Conservation (phyloP, 192 early-diverging fungal species). For the Coemansia sp. region DNA sequence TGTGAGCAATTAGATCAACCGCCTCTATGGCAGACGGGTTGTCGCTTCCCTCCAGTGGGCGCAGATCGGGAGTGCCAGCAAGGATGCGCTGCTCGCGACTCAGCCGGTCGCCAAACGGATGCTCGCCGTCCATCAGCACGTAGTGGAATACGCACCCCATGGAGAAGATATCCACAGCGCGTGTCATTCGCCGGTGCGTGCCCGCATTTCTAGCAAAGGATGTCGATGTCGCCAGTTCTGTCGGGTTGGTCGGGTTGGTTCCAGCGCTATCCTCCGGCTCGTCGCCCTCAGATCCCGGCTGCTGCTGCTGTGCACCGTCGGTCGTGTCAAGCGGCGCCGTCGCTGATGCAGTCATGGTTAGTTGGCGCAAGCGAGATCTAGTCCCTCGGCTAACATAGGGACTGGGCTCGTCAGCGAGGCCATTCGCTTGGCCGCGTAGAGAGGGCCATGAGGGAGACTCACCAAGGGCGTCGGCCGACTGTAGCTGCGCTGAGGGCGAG, state of each 20-base stretch:
- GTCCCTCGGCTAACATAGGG: conserved; percentile 52
- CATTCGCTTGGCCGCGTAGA: conserved; percentile 3
- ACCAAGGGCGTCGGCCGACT: background rate
- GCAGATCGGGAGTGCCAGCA: conserved; percentile 68
- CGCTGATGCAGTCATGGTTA: conserved; percentile 21
- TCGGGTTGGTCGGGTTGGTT: conserved; percentile 12
- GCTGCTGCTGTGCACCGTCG: conserved; percentile 8
- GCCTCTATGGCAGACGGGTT: conserved; percentile 78
- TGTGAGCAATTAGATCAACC: conserved; percentile 85
- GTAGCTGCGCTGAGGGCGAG: background rate
- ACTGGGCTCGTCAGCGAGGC: conserved; percentile 28
- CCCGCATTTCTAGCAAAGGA: conserved; percentile 2
- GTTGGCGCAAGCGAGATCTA: conserved; percentile 27
- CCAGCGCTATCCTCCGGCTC: conserved; percentile 33
- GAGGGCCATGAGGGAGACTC: conserved; percentile 34
- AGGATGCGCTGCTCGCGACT: conserved; percentile 91
- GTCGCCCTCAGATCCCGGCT: conserved; percentile 14
- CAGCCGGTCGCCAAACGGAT: conserved; percentile 94
- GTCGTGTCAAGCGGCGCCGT: background rate
- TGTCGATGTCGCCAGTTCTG: conserved; percentile 12
- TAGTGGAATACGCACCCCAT: conserved; percentile 96
- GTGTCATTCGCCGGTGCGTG: conserved; percentile 62
- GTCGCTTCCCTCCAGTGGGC: conserved; percentile 62
- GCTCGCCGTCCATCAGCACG: conserved; percentile 81
- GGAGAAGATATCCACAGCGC: conserved; percentile 94